Base-by-base conservation (phyloP, 1,284 basidiomycete genomes). In the Moesziomyces antarcticus region DNA sequence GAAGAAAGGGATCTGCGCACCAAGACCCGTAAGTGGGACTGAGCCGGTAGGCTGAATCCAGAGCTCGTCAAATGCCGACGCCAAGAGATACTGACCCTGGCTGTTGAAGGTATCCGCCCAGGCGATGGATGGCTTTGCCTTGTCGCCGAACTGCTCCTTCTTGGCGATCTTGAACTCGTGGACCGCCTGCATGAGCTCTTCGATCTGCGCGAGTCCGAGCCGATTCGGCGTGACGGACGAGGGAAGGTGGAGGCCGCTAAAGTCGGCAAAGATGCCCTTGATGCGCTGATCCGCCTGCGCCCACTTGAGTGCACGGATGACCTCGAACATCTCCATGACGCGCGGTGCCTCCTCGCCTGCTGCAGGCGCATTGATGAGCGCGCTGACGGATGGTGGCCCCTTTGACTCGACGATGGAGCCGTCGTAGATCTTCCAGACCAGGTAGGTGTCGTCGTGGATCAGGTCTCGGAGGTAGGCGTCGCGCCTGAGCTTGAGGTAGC, bases 251-350 rank as follows among this genome's bases (percentile, higher is more conserved):
- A 83, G 71, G 5, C 78, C 75, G 21, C 81, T 83, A 52, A 86
- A 85, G 69, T 86, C 85, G 52, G 85, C 85, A 53, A 86, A 79
- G 63, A 86, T 78, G 37, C 85, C 85, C 53, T 81, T 80, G 54
- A 86, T 82, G 11, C 85, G 77, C 24, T 81, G 77, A 65, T 86
- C 85, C 7, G 61, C 59, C 56, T 83, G 79, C 7, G 85, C 83
- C 65, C 80, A 82, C 47, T 85, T 85, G 48, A 86, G 79, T 14
- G 85, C 78, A 20, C 81, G 76, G 10, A 85, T 72, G 40, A 83
- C 83, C 20, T 86, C 85, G 60, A 85, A 85, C 44, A 86, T 66
- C 56, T 85, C 83, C 80, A 86, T 82, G 3, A 80, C 73, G 6
- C 60, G 69, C 5, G 72, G 74, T 18, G 66, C 56, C 46, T 79